Evolutionary conservation across 2,329 filamentous ascomycete genomes (phyloP), one percentile per base, ranked within the genome.

Genomic region (Colletotrichum australisinense): DNA sequence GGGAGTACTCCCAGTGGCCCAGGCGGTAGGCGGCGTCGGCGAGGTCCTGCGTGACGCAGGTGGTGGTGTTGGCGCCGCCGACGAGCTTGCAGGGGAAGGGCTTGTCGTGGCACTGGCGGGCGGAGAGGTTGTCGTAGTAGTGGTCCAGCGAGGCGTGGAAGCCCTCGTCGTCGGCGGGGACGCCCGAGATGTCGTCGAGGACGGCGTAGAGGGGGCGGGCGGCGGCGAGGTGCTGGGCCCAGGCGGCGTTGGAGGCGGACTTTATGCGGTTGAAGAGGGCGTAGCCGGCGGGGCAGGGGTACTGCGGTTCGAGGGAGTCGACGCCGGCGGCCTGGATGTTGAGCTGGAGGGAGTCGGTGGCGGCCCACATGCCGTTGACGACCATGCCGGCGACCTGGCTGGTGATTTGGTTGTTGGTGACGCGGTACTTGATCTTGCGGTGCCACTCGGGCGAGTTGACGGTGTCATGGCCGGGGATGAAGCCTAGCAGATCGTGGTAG

Each of bases 81-180:
- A 86, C 81, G 7, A 88, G 80, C 74, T 88, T 90, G 83, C 94
- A 96, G 0, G 94, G 94, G 0, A 95, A 84, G 0, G 93, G 89
- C 78, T 93, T 94, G 22, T 82, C 84, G 79, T 97, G 94, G 80
- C 94, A 97, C 79, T 95, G 92, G 0, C 94, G 88, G 0, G 94
- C 92, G 0, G 93, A 95, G 1, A 97, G 87, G 78, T 95, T 97
- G 80, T 97, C 94, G 78, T 92, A 97, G 84, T 97, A 97, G 81
- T 95, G 94, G 79, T 97, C 94, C 77, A 93, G 92, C 66, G 88
- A 92, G 53, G 83, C 86, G 78, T 96, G 93, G 85, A 94, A 97
- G 4, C 86, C 92, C 0, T 79, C 78, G 73, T 91, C 88, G 42
- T 81, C 81, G 0, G 85, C 74, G 0, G 87, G 79, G 1, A 97